Conservation (phyloP, 106 monocot genomes). For the Hemerocallis citrina region DNA sequence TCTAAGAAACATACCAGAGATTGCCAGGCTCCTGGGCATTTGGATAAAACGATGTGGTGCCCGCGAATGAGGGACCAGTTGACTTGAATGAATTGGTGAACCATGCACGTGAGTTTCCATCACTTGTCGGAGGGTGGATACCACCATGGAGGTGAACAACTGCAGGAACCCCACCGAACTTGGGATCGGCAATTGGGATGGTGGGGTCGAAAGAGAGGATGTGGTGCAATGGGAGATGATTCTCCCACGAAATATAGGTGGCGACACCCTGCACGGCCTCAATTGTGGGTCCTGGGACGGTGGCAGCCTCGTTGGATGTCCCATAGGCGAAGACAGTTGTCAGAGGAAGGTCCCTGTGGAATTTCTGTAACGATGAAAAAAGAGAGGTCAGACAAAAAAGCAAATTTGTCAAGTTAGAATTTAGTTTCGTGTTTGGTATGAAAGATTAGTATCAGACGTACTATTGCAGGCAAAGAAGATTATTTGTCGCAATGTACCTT, state of each 20-base stretch:
- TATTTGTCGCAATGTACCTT: too few relatives aligned
- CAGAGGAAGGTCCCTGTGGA: conserved; percentile 60
- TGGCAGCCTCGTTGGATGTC: conserved; percentile 26
- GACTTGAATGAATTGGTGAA: conserved; percentile 34
- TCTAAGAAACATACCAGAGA: conserved; percentile 30
- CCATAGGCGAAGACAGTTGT: conserved; percentile 62
- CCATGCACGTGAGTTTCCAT: conserved; percentile 50
- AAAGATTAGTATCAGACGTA: too few relatives aligned
- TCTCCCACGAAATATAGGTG: conserved; percentile 55
- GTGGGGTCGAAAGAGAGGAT: conserved; percentile 68
- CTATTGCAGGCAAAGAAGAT: too few relatives aligned
- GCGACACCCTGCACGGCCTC: conserved; percentile 41
- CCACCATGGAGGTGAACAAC: conserved; percentile 43
- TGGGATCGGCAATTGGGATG: conserved; percentile 28
- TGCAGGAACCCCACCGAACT: conserved; percentile 27
- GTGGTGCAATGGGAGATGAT: conserved; percentile 59
- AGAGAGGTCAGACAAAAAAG: too few relatives aligned
- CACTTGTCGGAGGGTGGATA: conserved; percentile 39
- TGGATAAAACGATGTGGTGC: conserved; percentile 29
- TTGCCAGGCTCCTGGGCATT: conserved; percentile 72
- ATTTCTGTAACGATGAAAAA: conserved; percentile 69
- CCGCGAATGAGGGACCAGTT: conserved; percentile 25
- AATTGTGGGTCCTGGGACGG: conserved; percentile 75
- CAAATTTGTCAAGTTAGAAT: too few relatives aligned
- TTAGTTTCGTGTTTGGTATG: too few relatives aligned